Conservation (phyloP, 1,284 basidiomycete genomes). For the Moesziomyces sp. region DNA sequence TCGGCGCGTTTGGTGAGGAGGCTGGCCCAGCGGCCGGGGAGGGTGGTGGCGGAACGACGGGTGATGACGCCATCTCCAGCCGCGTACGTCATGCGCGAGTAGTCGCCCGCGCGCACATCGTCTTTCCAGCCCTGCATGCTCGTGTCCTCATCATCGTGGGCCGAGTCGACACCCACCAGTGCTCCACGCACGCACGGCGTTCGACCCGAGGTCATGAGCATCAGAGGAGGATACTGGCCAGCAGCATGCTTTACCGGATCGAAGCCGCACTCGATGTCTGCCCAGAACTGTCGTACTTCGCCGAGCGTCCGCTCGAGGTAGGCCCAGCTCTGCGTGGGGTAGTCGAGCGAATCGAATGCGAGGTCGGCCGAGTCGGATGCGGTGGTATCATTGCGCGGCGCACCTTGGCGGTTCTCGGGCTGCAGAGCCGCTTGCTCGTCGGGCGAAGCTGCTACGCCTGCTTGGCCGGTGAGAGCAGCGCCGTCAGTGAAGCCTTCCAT, state of each 20-base stretch:
- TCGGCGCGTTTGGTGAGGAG: constrained; percentile 41
- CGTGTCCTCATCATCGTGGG: constrained; percentile 13
- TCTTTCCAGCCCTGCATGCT: constrained; percentile 27
- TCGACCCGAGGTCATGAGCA: constrained; percentile 57
- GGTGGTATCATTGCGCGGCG: constrained; percentile 5
- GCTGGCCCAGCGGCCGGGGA: constrained; percentile 52
- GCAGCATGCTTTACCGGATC: constrained; percentile 16
- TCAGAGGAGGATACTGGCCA: constrained; percentile 63
- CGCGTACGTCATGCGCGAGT: constrained; percentile 49
- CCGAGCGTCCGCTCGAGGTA: constrained; percentile 45
- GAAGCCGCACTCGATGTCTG: constrained; percentile 52
- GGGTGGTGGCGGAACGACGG: constrained; percentile 48
- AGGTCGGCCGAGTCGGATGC: background rate
- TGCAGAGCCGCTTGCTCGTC: constrained; percentile 29
- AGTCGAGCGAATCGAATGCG: constrained; percentile 24
- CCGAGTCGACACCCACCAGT: constrained; percentile 48
- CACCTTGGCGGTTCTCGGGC: constrained; percentile 32
- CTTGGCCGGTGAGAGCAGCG: background rate
- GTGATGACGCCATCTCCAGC: constrained; percentile 66
- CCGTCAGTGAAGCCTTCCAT: constrained; percentile 32
- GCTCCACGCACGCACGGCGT: constrained; percentile 65
- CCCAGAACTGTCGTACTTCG: constrained; percentile 57
- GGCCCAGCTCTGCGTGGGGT: constrained; percentile 23
- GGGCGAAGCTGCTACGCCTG: constrained; percentile 1
- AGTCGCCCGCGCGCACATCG: constrained; percentile 42